These are phyloP conservation scores for Diaporthe sp. DNA, from an alignment of 2,329 filamentous ascomycete species.

Conservation along the genomic window DNA sequence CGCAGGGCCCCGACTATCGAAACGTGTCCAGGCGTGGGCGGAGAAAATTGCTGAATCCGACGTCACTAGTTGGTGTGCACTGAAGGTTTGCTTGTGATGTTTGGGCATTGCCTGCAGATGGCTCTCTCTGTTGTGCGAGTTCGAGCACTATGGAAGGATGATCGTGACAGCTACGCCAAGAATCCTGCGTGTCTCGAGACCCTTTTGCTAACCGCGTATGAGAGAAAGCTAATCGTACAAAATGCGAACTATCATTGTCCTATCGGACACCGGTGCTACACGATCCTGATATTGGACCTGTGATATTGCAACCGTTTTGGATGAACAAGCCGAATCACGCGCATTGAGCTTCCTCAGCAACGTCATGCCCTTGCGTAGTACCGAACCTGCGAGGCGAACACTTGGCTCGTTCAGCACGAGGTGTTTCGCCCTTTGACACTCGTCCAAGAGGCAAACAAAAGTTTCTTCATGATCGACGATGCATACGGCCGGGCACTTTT, in stretches of 20 bases:
- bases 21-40: conserved; percentile 11
- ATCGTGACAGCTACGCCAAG: conserved; percentile 19
- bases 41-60: neutral
- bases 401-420: conserved; percentile 8
- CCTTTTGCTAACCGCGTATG: neutral
- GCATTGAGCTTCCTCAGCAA: neutral
- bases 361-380: neutral
- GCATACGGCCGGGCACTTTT: neutral
- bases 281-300: neutral
- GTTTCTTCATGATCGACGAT: conserved; percentile 17
- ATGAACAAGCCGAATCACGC: conserved; percentile 6
- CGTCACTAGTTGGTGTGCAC: conserved; percentile 6
- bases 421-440: conserved; percentile 20
- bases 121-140: neutral
- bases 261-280: conserved; percentile 10
- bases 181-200: conserved; percentile 4
- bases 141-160: conserved; percentile 4
- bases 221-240: conserved; percentile 11
- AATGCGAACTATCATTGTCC: conserved; percentile 16
- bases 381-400: neutral
- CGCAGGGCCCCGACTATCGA: conserved; percentile 4
- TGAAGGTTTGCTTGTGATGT: conserved; percentile 19
- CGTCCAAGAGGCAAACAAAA: neutral
- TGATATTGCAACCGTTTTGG: conserved; percentile 26
- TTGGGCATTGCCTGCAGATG: neutral